phyloP scores from a whole-genome alignment of 2,329 filamentous ascomycete genomes.

The Coniochaeta sp. region DNA sequence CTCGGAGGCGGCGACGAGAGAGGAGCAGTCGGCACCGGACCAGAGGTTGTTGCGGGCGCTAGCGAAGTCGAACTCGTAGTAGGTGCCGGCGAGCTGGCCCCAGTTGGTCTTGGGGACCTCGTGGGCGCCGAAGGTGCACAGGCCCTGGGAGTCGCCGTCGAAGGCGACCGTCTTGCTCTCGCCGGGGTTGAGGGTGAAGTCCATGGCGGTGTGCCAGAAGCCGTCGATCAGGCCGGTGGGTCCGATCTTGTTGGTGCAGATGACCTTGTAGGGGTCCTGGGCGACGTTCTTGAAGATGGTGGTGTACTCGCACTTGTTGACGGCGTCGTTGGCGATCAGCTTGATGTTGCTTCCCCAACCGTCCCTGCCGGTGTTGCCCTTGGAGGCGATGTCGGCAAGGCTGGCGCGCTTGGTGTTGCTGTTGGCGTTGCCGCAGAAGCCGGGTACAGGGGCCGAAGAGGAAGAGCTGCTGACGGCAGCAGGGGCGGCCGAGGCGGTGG shows the following conservation, averaged over 20 bases:
- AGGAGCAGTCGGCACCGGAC: conserved; percentile 45
- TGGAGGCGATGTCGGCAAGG: conserved; percentile 35
- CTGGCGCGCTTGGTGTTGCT: conserved; percentile 40
- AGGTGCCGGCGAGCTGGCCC: conserved; percentile 37
- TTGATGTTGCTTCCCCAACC: conserved; percentile 48
- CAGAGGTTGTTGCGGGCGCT: conserved; percentile 37
- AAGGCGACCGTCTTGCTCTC: conserved; percentile 34
- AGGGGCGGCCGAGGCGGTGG: not conserved
- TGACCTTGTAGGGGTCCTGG: conserved; percentile 25
- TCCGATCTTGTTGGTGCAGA: conserved; percentile 48
- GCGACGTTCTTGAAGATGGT: conserved; percentile 30
- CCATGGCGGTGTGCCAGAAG: conserved; percentile 31
- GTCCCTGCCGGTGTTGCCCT: conserved; percentile 37
- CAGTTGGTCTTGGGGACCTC: conserved; percentile 24
- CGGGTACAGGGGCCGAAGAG: conserved; percentile 14
- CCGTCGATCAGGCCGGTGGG: conserved; percentile 35
- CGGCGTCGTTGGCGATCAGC: conserved; percentile 28
- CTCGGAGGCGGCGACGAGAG: conserved; percentile 33
- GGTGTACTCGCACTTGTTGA: conserved; percentile 36
- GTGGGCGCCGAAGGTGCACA: conserved; percentile 33
- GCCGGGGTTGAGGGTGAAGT: conserved; percentile 31
- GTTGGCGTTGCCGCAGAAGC: conserved; percentile 28
- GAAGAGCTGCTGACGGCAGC: conserved; percentile 5
- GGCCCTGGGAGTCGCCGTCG: conserved; percentile 40
- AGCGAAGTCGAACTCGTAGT: conserved; percentile 44